Base-by-base conservation (phyloP, 2,329 filamentous ascomycete genomes). In the Didymella pinodella region DNA sequence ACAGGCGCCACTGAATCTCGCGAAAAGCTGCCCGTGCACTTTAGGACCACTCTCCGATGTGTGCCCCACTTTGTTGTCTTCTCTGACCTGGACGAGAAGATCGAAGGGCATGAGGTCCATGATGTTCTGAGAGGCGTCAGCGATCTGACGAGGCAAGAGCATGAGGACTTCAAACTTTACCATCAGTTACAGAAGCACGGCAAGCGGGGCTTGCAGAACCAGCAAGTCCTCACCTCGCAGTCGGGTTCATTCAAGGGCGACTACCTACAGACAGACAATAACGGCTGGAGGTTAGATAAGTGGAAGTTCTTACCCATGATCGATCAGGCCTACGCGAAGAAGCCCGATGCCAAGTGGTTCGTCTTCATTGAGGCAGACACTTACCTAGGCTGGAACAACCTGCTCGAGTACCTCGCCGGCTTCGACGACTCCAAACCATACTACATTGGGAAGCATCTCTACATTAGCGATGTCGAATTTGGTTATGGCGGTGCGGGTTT, bases 291-390 rank as follows among this genome's bases (percentile, higher is more conserved):
- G 55, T 74, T 86, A 32, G 84, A 86, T 64, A 86, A 86, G 66
- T 86, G 83, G 83, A 86, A 86, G 70, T 85, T 85, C 65, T 75
- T 86, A 26, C 84, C 84, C 6, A 81, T 85, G 76, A 80, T 83
- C 7, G 81, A 83, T 60, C 78, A 82, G 60, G 80, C 83, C 1
- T 75, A 79, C 41, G 59, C 70, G 18, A 52, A 74, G 48, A 73
- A 72, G 60, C 74, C 75, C 3, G 62, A 70, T 43, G 72, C 72
- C 10, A 77, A 76, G 59, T 78, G 75, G 75, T 78, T 63, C 51
- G 70, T 78, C 55, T 77, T 78, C 63, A 71, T 77, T 36, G 76
- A 78, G 58, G 66, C 73, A 4, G 76, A 78, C 59, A 77, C 75
- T 2, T 75, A 70, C 61, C 61, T 78, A 2, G 68, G 68, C 40